Evolutionary conservation across 164 flowering plant species (phyloP).

Genomic region (Houttuynia cordata): DNA sequence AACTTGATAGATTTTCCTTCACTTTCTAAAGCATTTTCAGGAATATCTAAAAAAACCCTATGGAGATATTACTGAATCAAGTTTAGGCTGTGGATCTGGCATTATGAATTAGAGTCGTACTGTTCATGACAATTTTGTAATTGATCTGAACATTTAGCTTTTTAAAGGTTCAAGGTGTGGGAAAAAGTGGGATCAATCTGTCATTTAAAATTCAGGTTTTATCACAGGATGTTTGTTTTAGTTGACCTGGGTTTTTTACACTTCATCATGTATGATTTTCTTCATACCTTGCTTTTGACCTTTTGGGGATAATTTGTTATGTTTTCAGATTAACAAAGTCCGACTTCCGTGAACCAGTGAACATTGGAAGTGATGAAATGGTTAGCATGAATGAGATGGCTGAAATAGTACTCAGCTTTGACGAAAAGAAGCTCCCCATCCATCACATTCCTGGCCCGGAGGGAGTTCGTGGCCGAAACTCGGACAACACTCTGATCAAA

Average conservation of each 20-base stretch:
- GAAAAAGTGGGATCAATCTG: no score
- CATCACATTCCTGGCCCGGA: constrained; percentile 97
- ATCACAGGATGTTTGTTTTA: no score
- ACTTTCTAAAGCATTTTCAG: no score
- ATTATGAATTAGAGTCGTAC: not conserved
- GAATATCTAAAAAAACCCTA: no score
- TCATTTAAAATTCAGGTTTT: no score
- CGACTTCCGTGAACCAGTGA: constrained; percentile 89
- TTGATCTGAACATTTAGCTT: no score
- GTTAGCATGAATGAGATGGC: constrained; percentile 99
- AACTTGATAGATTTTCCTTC: no score
- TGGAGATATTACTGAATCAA: not conserved
- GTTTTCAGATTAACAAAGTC: constrained; percentile 73
- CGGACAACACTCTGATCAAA: constrained; percentile 88
- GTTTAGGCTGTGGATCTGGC: not conserved
- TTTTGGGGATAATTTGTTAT: not conserved
- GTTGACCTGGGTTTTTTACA: not conserved
- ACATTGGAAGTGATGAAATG: constrained; percentile 97
- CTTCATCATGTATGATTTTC: not conserved
- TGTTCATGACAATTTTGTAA: no score
- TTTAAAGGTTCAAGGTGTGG: no score
- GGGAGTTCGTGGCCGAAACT: constrained; percentile 92
- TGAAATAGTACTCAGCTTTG: constrained; percentile 86
- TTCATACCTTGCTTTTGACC: not conserved
- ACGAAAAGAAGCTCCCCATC: constrained; percentile 71